Conservation (phyloP, 305 asterid genomes). For the Nicotiana rustica region DNA sequence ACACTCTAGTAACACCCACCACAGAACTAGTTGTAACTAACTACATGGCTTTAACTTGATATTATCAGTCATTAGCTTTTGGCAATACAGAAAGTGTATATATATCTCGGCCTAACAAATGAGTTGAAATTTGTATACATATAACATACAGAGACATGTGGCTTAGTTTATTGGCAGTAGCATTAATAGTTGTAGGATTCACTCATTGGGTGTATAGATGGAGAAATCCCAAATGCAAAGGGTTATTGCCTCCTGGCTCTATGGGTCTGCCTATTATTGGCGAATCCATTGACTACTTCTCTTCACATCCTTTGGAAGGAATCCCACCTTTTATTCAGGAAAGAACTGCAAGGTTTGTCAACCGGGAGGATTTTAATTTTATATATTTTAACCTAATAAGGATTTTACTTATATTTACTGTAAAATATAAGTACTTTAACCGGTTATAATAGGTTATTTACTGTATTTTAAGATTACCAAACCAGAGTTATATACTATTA, state of each 20-base stretch:
- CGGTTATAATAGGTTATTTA: neutral
- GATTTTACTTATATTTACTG: too few relatives aligned
- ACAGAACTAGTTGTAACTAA: neutral
- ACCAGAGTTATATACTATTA: too few relatives aligned
- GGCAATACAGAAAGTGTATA: too few relatives aligned
- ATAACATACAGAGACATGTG: neutral
- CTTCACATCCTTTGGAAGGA: slow-evolving; percentile 3
- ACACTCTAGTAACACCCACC: too few relatives aligned
- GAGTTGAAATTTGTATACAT: too few relatives aligned
- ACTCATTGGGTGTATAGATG: slow-evolving; percentile 37
- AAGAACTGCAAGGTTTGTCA: slow-evolving; percentile 19
- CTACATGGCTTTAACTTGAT: too few relatives aligned
- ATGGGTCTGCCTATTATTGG: slow-evolving; percentile 37
- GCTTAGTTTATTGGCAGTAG: neutral
- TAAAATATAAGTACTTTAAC: too few relatives aligned
- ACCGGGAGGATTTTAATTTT: neutral
- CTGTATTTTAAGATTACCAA: too few relatives aligned
- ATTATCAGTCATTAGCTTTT: too few relatives aligned
- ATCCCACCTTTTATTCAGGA: slow-evolving; percentile 23
- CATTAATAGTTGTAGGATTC: neutral
- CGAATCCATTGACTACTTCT: slow-evolving; percentile 6
- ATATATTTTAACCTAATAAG: neutral
- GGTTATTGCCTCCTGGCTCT: slow-evolving; percentile 32
- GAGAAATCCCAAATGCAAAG: slow-evolving; percentile 33
- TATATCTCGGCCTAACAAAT: too few relatives aligned